Percentiles rank a stretch among this genome's conserved stretches.
These are phyloP conservation scores for Apiosordaria backusii DNA, from an alignment of 495 filamentous ascomycete species.

Conservation along the genomic window DNA sequence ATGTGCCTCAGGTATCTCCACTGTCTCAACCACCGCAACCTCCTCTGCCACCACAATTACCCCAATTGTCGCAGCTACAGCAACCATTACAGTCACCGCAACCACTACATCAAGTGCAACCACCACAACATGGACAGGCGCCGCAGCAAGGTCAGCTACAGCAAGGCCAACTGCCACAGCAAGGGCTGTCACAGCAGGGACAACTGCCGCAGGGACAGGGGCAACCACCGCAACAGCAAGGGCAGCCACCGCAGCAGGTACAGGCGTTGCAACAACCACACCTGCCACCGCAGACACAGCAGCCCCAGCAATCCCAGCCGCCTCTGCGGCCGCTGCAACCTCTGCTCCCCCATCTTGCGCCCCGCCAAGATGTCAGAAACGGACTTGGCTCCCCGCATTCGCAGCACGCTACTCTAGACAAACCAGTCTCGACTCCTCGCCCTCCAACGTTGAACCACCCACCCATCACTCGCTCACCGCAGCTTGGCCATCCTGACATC, in stretches of 20 bases:
- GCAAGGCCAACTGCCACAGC: slow-evolving; percentile 11
- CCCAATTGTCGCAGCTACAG: slow-evolving; percentile 8
- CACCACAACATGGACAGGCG: background rate
- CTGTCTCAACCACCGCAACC: background rate
- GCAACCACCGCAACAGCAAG: background rate
- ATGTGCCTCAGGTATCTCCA: background rate
- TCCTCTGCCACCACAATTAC: slow-evolving; percentile 14
- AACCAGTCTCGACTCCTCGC: background rate
- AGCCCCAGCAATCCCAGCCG: slow-evolving; percentile 16
- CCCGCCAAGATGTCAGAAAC: slow-evolving; percentile 11
- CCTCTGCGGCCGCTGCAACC: slow-evolving; percentile 17
- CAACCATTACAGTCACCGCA: background rate
- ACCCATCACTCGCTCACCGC: slow-evolving; percentile 18
- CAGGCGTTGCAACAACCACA: slow-evolving; percentile 3
- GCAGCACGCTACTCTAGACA: slow-evolving; percentile 3
- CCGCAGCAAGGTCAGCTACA: background rate
- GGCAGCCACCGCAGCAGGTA: background rate
- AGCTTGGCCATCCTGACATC: slow-evolving; percentile 12
- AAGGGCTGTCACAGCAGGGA: slow-evolving; percentile 13
- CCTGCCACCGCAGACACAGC: background rate
- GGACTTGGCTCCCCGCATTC: slow-evolving; percentile 9
- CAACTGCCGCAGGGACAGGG: background rate
- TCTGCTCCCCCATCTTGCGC: slow-evolving; percentile 12
- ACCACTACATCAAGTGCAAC: background rate
- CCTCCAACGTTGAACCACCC: slow-evolving; percentile 12